phyloP scores from a whole-genome alignment of 352 stramenopile genomes.

The Phytopythium chamaehyphon region DNA sequence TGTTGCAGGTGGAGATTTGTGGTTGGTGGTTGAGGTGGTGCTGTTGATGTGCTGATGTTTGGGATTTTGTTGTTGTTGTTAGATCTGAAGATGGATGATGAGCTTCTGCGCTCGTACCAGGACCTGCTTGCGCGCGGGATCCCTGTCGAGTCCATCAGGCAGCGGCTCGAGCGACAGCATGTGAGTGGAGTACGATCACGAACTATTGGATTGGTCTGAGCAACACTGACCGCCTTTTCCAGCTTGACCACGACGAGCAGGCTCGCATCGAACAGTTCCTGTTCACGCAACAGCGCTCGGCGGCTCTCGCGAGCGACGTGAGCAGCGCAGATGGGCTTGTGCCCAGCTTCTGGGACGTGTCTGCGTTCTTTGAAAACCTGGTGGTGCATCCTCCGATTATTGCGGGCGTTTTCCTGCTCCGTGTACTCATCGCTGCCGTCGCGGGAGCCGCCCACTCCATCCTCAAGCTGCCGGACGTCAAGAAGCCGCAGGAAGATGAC shows the following conservation, averaged over 20 bases:
- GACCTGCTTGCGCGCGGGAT: conserved; percentile 57
- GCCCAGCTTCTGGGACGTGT: conserved; percentile 48
- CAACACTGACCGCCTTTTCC: conserved; percentile 5
- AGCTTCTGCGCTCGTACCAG: conserved; percentile 53
- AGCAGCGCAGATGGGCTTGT: conserved; percentile 30
- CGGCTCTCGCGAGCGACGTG: conserved; percentile 12
- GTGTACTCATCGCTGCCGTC: conserved; percentile 41
- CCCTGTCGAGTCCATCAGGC: conserved; percentile 55
- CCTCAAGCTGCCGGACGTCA: conserved; percentile 54
- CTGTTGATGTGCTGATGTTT: background rate
- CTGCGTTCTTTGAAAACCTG: conserved; percentile 43
- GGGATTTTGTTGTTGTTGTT: conserved; percentile 17
- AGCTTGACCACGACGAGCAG: conserved; percentile 30
- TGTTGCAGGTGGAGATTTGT: conserved; percentile 19
- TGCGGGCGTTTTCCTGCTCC: conserved; percentile 52
- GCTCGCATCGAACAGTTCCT: conserved; percentile 53
- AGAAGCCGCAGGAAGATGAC: conserved; percentile 59
- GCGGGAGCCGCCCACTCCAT: conserved; percentile 29
- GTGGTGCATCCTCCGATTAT: conserved; percentile 59
- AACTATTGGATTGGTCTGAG: background rate
- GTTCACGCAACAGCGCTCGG: conserved; percentile 29
- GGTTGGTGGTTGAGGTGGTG: background rate
- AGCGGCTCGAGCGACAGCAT: conserved; percentile 70
- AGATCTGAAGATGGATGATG: conserved; percentile 38
- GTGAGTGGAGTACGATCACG: conserved; percentile 14